Evolutionary conservation across 1,284 basidiomycete genomes (phyloP), one percentile per base, ranked within the genome.

Genomic region (Trichosporon sp.): DNA sequence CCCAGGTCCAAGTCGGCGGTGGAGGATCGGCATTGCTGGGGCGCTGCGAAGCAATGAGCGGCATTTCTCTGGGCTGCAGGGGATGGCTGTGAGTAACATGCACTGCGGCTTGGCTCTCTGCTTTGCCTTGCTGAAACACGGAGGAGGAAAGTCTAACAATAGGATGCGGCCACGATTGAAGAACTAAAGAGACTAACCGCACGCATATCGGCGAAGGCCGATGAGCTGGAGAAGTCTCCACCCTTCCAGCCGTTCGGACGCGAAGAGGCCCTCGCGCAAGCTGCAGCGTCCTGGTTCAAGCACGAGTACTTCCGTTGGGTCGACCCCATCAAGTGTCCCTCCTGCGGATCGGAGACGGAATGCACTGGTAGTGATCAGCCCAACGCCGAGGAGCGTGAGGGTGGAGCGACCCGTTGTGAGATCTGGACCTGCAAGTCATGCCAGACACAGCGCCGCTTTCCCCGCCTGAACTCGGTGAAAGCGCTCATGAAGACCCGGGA

Each of bases 211-310:
- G 23, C 23, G 1, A 32, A 19, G 2, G 61, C 60, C 2, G 40
- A 37, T 5, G 40, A n/a, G 19, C 19, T 62, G 10, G 11, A 31
- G 13, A 6, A 19, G 11, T 1, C 7, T 16, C 71, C 70, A 14
- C 74, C 73, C 9, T 74, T 71, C 56, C 14, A 61, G 21, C 71
- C 74, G 8, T 71, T 77, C 25, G 72, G 68, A 0, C 13, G 49
- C 9, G 69, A 69, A 19, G 78, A 80, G 61, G 74, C 71, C 13
- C 60, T 65, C 25, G 82, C 81, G 1, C 72, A 81, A 29, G 74
- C 74, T 2, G 71, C 83, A 8, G 81, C 81, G 13, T 64, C 71
- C 52, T 84, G 82, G 82, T 83, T 83, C 74, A 82, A 82, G 66
- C 58, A 70, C 14, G 65, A 69, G 37, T 83, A 77, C 68, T 81